These are phyloP conservation scores for Cytidiella melzeri DNA, from an alignment of 768 basidiomycete species.

Conservation along the genomic window DNA sequence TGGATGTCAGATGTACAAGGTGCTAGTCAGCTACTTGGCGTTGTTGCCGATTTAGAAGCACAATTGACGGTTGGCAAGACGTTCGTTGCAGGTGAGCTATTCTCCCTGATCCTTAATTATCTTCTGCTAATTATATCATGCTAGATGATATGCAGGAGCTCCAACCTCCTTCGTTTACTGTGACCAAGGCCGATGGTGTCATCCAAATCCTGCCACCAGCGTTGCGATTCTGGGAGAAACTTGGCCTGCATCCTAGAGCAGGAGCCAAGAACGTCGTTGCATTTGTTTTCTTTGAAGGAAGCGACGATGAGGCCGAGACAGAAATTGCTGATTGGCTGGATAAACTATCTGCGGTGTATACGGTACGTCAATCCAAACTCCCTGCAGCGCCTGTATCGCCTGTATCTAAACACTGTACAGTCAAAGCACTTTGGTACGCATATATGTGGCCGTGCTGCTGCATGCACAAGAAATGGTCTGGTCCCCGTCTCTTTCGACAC, in stretches of 20 bases:
- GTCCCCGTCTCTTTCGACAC: slow-evolving; percentile 62
- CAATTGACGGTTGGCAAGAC: slow-evolving; percentile 32
- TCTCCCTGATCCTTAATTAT: background rate
- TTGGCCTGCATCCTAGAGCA: slow-evolving; percentile 63
- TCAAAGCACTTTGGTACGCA: slow-evolving; percentile 57
- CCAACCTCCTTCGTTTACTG: slow-evolving; percentile 52
- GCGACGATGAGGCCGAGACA: slow-evolving; percentile 38
- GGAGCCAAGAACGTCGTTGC: slow-evolving; percentile 67
- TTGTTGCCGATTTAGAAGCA: slow-evolving; percentile 33
- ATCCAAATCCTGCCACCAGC: slow-evolving; percentile 68
- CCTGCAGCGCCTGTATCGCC: slow-evolving; percentile 8
- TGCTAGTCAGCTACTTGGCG: slow-evolving; percentile 37
- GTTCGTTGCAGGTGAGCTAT: background rate
- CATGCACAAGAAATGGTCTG: slow-evolving; percentile 49
- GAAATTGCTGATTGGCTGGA: slow-evolving; percentile 57
- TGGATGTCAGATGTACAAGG: slow-evolving; percentile 55
- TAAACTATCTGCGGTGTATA: slow-evolving; percentile 46
- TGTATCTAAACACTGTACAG: slow-evolving; percentile 31
- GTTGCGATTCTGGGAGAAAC: slow-evolving; percentile 80
- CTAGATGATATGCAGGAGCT: slow-evolving; percentile 25
- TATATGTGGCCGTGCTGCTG: slow-evolving; percentile 40
- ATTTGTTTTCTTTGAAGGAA: slow-evolving; percentile 66
- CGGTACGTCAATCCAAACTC: slow-evolving; percentile 36
- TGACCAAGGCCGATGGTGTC: slow-evolving; percentile 62
- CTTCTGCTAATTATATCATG: background rate